phyloP scores from a whole-genome alignment of 1,284 basidiomycete genomes.

The Xerocomus amazonicus region DNA sequence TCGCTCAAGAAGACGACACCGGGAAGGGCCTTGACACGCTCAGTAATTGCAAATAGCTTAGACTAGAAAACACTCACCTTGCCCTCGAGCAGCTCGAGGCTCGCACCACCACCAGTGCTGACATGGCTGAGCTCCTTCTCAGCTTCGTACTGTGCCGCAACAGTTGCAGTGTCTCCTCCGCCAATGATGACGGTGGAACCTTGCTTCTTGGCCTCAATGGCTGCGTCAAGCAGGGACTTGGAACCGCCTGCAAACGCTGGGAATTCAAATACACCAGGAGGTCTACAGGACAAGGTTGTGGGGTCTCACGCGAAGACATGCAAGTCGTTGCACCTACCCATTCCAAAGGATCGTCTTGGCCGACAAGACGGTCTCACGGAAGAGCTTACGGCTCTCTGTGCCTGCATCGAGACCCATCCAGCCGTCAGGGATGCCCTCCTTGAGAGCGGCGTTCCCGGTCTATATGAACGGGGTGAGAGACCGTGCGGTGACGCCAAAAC shows the following conservation, averaged over 20 bases:
- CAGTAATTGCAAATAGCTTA: slow-evolving; percentile 3
- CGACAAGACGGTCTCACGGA: slow-evolving; percentile 76
- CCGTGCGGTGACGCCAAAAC: neutral
- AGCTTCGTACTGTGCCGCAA: slow-evolving; percentile 77
- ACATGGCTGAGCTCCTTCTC: slow-evolving; percentile 95
- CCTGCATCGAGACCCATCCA: slow-evolving; percentile 96
- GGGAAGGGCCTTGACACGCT: slow-evolving; percentile 21
- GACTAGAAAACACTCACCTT: slow-evolving; percentile 54
- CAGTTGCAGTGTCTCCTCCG: slow-evolving; percentile 91
- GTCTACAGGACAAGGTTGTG: slow-evolving; percentile 43
- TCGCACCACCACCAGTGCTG: slow-evolving; percentile 95
- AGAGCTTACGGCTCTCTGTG: slow-evolving; percentile 77
- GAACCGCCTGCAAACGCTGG: slow-evolving; percentile 88
- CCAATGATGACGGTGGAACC: slow-evolving; percentile 94
- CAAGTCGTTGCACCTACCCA: slow-evolving; percentile 49
- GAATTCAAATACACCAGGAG: slow-evolving; percentile 98
- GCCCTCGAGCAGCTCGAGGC: slow-evolving; percentile 93
- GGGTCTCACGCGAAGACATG: neutral
- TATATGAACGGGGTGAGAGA: slow-evolving; percentile 31
- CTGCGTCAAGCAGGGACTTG: slow-evolving; percentile 81
- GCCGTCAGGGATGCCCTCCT: slow-evolving; percentile 85
- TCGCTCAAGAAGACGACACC: slow-evolving; percentile 30
- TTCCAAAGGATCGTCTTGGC: slow-evolving; percentile 99
- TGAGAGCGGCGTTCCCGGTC: slow-evolving; percentile 76
- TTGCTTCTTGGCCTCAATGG: slow-evolving; percentile 81